These are phyloP conservation scores for Arctium lappa DNA, from an alignment of 129 eudicot species.

Conservation along the genomic window DNA sequence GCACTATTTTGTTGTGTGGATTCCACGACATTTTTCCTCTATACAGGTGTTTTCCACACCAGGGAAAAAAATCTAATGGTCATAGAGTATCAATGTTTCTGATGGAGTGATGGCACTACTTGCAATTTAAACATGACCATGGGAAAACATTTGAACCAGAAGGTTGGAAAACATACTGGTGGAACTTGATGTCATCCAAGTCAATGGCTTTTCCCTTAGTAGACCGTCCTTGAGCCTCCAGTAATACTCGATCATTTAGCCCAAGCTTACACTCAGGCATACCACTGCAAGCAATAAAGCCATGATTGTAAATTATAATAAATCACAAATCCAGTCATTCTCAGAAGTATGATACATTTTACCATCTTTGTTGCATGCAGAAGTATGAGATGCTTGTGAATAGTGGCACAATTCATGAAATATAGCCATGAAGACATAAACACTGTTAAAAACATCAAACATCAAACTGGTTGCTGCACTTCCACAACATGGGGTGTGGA, in stretches of 20 bases:
- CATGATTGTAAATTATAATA: not conserved
- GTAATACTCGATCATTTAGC: constrained; percentile 81
- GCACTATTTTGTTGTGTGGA: not conserved
- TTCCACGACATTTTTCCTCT: not conserved
- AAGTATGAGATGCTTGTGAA: not conserved
- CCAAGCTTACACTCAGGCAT: constrained; percentile 99
- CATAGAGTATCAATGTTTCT: not conserved
- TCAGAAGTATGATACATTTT: not conserved
- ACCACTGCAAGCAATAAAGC: constrained; percentile 62
- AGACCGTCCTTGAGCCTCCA: constrained; percentile 95
- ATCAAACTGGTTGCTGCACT: not conserved
- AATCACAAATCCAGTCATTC: not conserved
- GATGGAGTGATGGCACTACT: not conserved
- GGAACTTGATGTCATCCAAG: constrained; percentile 90
- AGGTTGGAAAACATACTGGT: constrained; percentile 58
- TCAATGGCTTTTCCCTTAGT: constrained; percentile 94
- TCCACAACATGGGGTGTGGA: not conserved
- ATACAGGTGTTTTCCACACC: not conserved
- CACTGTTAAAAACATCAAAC: not conserved
- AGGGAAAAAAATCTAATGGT: not conserved
- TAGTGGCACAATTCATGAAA: not conserved
- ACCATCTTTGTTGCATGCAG: not conserved
- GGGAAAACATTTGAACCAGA: not conserved
- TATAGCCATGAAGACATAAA: too few relatives aligned
- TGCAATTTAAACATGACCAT: not conserved